These are phyloP conservation scores for Datisca glomerata DNA, from an alignment of 306 rosid genomes.

Conservation along the genomic window DNA sequence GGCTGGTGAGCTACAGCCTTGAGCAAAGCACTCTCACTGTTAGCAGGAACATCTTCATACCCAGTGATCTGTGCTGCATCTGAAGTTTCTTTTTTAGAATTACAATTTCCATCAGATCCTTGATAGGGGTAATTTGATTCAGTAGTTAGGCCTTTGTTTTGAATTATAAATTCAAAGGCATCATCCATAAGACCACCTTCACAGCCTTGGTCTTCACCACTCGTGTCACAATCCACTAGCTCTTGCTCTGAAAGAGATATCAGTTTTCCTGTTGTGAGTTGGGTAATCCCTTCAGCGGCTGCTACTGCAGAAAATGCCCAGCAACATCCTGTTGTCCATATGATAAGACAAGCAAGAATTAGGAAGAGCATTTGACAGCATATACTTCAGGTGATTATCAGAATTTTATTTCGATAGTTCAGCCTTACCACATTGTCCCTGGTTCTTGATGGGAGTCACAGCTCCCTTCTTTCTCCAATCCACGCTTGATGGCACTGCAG, in stretches of 20 bases:
- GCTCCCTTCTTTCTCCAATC: conserved; percentile 30
- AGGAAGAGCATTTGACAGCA: not conserved
- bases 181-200: conserved; percentile 1
- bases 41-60: conserved; percentile 1
- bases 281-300: conserved; percentile 35
- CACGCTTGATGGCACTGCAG: conserved; percentile 6
- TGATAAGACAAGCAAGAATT: not conserved
- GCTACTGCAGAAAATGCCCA: conserved; percentile 44
- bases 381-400: not conserved
- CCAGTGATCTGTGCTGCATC: not conserved
- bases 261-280: conserved; percentile 21
- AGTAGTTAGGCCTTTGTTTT: not conserved
- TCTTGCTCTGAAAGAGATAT: conserved; percentile 34
- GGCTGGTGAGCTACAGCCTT: conserved; percentile 10
- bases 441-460: conserved; percentile 22
- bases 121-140: conserved; percentile 1
- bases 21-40: conserved; percentile 1
- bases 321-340: conserved; percentile 26
- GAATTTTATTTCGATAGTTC: not conserved
- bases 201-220: conserved; percentile 4
- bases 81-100: not conserved
- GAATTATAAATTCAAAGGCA: conserved; percentile 1
- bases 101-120: conserved; percentile 3
- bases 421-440: conserved; percentile 22
- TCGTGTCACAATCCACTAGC: conserved; percentile 6